Evolutionary conservation across 768 basidiomycete species (phyloP).

Genomic region (Tricholoma sp.): DNA sequence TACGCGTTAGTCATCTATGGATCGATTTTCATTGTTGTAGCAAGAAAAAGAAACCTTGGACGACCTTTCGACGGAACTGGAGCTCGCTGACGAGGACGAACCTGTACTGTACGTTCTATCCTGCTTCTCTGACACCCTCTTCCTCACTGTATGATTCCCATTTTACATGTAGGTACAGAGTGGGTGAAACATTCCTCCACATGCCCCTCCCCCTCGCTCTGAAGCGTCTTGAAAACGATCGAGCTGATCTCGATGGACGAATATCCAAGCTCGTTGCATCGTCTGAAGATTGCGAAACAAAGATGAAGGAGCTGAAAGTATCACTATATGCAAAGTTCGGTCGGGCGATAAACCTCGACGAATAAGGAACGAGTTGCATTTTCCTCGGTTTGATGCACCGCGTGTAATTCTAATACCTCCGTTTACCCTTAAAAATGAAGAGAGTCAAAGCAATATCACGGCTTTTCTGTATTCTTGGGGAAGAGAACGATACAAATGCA

Average conservation of each 20-base stretch:
- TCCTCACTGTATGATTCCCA: neutral
- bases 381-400: neutral
- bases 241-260: conserved; percentile 50
- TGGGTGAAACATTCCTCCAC: conserved; percentile 87
- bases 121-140: neutral
- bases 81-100: conserved; percentile 83
- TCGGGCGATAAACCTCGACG: conserved; percentile 88
- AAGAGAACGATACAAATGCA: too few species aligned
- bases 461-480: too few species aligned
- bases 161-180: conserved; percentile 66
- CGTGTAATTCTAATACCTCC: too few species aligned
- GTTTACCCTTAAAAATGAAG: too few species aligned
- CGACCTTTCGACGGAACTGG: conserved; percentile 82
- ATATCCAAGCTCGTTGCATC: conserved; percentile 44
- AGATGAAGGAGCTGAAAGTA: conserved; percentile 81
- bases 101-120: conserved; percentile 56
- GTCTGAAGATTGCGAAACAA: conserved; percentile 60
- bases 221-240: conserved; percentile 67
- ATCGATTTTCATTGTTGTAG: conserved; percentile 34
- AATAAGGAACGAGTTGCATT: conserved; percentile 27
- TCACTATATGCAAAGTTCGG: conserved; percentile 89
- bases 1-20: neutral
- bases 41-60: conserved; percentile 94
- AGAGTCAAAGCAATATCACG: too few species aligned
- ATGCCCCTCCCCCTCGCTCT: conserved; percentile 65